Evolutionary conservation across 768 basidiomycete species (phyloP).

Genomic region (Sarcodon sp.): DNA sequence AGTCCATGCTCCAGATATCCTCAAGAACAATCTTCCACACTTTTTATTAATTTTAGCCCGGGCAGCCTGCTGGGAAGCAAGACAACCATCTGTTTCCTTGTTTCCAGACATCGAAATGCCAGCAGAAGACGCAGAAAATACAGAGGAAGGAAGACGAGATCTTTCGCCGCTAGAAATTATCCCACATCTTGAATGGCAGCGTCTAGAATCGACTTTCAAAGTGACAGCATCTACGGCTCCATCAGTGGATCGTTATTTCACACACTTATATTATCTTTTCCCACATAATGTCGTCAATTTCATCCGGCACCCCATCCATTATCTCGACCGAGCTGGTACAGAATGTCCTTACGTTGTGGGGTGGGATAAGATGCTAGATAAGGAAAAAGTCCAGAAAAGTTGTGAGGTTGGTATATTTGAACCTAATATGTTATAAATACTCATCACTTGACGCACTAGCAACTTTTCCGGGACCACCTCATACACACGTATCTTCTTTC

Average conservation of each 20-base stretch:
- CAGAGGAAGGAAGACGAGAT: slow-evolving; percentile 19
- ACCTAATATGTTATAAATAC: no score
- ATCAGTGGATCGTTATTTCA: slow-evolving; percentile 56
- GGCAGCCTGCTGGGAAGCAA: slow-evolving; percentile 64
- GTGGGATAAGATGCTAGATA: slow-evolving; percentile 43
- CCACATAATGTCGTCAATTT: slow-evolving; percentile 83
- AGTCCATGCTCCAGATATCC: slow-evolving; percentile 38
- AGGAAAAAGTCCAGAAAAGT: background rate
- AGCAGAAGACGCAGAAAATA: slow-evolving; percentile 6
- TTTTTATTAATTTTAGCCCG: slow-evolving; percentile 58
- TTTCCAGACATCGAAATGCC: background rate
- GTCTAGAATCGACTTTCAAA: slow-evolving; percentile 48
- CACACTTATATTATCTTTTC: slow-evolving; percentile 79
- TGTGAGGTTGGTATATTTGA: background rate
- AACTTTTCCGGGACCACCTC: slow-evolving; percentile 54
- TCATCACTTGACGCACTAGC: slow-evolving; percentile 22
- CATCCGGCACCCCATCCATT: slow-evolving; percentile 52
- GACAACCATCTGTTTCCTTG: slow-evolving; percentile 18
- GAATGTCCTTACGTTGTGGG: slow-evolving; percentile 50
- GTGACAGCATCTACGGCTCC: slow-evolving; percentile 40
- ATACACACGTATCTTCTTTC: slow-evolving; percentile 60
- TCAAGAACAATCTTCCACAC: slow-evolving; percentile 50
- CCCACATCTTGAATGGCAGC: slow-evolving; percentile 55
- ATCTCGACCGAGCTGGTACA: slow-evolving; percentile 38
- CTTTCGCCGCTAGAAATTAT: background rate